Evolutionary conservation across 108 stramenopile genomes (phyloP).

Genomic region (Nannochloropsis oceanica): DNA sequence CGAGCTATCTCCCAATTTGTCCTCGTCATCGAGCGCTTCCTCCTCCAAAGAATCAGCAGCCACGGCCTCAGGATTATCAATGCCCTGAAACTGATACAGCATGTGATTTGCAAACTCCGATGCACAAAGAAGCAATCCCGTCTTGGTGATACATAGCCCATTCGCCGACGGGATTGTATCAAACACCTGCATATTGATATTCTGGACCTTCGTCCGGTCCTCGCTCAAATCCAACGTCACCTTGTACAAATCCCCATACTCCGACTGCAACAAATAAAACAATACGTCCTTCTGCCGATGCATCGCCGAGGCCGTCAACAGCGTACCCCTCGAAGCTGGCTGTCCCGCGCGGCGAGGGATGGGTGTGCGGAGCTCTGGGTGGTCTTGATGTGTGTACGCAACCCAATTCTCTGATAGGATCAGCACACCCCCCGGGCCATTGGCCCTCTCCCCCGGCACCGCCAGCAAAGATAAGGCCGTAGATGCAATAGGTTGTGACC

Average conservation of each 20-base stretch:
- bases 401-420: conserved; percentile 88
- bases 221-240: conserved; percentile 33
- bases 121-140: conserved; percentile 73
- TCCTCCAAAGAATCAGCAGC: conserved; percentile 25
- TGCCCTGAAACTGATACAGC: conserved; percentile 80
- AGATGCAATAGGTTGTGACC: conserved; percentile 42
- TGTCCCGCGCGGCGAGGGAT: conserved; percentile 63
- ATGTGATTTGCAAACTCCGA: conserved; percentile 87
- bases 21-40: conserved; percentile 37
- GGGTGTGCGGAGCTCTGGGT: conserved; percentile 44
- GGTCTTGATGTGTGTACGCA: conserved; percentile 69
- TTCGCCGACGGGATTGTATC: conserved; percentile 76
- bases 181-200: conserved; percentile 47
- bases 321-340: conserved; percentile 51
- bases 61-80: conserved; percentile 41
- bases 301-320: conserved; percentile 60
- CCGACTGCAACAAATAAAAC: conserved; percentile 84
- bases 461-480: conserved; percentile 71
- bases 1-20: conserved; percentile 34
- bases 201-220: conserved; percentile 19
- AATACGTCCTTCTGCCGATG: conserved; percentile 79
- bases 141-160: conserved; percentile 69
- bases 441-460: conserved; percentile 67
- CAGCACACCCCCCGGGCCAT: conserved; percentile 81
- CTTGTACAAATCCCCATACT: conserved; percentile 93